These are phyloP conservation scores for Alternaria tenuissima DNA, from an alignment of 2,329 filamentous ascomycete species.

Conservation along the genomic window DNA sequence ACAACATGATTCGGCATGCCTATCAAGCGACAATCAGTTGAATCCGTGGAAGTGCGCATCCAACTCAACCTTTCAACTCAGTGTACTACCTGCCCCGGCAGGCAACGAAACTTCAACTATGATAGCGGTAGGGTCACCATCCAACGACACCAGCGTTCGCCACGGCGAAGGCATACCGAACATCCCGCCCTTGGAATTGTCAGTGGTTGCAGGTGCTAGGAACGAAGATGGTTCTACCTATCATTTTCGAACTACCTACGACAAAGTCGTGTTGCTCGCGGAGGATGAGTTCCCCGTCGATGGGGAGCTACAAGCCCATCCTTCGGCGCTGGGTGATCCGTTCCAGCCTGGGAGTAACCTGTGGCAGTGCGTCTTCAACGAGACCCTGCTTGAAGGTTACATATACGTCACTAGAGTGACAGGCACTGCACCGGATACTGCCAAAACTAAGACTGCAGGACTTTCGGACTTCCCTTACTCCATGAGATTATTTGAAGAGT, in stretches of 20 bases:
- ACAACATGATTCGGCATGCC: slow-evolving; percentile 38
- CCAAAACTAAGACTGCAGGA: background rate
- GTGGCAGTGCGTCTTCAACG: slow-evolving; percentile 41
- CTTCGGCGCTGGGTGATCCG: background rate
- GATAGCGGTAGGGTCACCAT: slow-evolving; percentile 21
- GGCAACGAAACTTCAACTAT: slow-evolving; percentile 16
- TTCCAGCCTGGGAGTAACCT: slow-evolving; percentile 26
- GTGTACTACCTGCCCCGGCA: slow-evolving; percentile 25
- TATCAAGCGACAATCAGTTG: slow-evolving; percentile 34
- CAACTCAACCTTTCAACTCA: slow-evolving; percentile 27
- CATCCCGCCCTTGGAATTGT: slow-evolving; percentile 22
- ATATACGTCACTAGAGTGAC: slow-evolving; percentile 23
- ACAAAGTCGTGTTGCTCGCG: slow-evolving; percentile 31
- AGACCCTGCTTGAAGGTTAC: slow-evolving; percentile 36
- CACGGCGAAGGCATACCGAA: slow-evolving; percentile 33
- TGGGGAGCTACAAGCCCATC: background rate
- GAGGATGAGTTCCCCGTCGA: slow-evolving; percentile 22
- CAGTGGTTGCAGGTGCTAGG: background rate
- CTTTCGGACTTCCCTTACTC: slow-evolving; percentile 29
- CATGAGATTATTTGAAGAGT: slow-evolving; percentile 36
- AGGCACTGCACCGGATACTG: background rate
- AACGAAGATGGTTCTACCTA: slow-evolving; percentile 22
- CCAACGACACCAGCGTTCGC: slow-evolving; percentile 13
- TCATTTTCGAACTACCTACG: slow-evolving; percentile 34
- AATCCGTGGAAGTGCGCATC: slow-evolving; percentile 37